Percentiles rank a stretch among this genome's conserved stretches.
phyloP scores from a whole-genome alignment of 805 yeast species.

The Cyberlindnera mississippiensis region DNA sequence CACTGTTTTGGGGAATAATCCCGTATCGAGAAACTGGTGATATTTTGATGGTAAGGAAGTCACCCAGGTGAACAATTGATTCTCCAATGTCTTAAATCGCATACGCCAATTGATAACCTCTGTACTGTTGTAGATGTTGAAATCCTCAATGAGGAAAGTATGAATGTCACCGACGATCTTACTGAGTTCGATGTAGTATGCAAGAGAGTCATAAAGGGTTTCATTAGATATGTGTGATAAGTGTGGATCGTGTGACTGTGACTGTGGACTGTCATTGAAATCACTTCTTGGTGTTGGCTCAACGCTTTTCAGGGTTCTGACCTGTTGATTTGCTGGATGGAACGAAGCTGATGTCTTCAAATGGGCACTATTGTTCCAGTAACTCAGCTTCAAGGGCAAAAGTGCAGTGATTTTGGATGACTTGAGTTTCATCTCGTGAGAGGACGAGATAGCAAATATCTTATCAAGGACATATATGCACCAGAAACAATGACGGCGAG shows the following conservation, averaged over 20 bases:
- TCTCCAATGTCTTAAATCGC: constrained; percentile 19
- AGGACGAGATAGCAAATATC: constrained; percentile 23
- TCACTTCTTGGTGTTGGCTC: constrained; percentile 7
- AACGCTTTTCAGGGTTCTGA: constrained; percentile 8
- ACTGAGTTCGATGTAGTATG: constrained; percentile 22
- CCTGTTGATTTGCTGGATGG: constrained; percentile 8
- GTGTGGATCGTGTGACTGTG: constrained; percentile 1
- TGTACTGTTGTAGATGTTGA: constrained; percentile 17
- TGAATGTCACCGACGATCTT: constrained; percentile 25
- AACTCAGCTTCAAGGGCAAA: constrained; percentile 17
- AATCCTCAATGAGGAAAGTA: constrained; percentile 20
- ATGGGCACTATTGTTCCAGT: constrained; percentile 13
- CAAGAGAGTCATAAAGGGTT: constrained; percentile 22
- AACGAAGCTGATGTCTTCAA: background rate
- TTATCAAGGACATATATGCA: constrained; percentile 24
- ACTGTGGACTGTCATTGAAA: constrained; percentile 5
- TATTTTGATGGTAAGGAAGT: constrained; percentile 16
- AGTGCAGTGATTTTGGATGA: constrained; percentile 16
- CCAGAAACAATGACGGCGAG: constrained; percentile 27
- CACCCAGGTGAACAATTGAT: constrained; percentile 20
- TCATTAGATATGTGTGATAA: constrained; percentile 2
- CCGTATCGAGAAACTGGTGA: constrained; percentile 15
- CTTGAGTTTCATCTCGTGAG: constrained; percentile 24
- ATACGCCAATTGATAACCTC: constrained; percentile 21
- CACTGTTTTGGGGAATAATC: constrained; percentile 2